Conservation (phyloP, 2,329 filamentous ascomycete genomes). For the Colletotrichum gigasporum region DNA sequence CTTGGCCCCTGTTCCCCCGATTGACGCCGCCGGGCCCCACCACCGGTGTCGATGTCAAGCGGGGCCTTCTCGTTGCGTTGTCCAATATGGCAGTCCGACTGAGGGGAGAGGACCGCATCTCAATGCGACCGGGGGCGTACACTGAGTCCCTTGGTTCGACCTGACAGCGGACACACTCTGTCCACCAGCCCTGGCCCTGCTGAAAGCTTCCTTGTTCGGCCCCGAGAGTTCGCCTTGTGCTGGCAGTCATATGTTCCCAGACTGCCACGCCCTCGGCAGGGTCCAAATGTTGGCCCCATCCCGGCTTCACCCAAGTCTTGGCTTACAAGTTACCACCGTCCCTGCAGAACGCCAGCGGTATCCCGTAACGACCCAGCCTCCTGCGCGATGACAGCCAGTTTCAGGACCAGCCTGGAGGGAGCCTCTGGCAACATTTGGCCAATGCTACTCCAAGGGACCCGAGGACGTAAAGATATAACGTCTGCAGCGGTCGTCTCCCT, state of each 20-base stretch:
- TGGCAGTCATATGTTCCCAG: constrained; percentile 9
- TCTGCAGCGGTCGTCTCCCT: background rate
- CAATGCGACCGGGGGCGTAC: background rate
- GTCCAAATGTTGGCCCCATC: constrained; percentile 9
- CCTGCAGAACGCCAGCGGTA: background rate
- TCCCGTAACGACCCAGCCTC: constrained; percentile 20
- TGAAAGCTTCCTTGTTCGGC: background rate
- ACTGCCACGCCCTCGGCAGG: constrained; percentile 15
- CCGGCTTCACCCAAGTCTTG: constrained; percentile 5
- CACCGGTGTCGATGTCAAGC: constrained; percentile 8
- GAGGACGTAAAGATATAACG: constrained; percentile 15
- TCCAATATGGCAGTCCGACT: constrained; percentile 15
- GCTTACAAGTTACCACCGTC: background rate
- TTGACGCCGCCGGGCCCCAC: constrained; percentile 19
- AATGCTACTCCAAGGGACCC: background rate
- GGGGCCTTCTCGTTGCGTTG: constrained; percentile 1
- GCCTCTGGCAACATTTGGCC: background rate
- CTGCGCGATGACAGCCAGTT: constrained; percentile 22
- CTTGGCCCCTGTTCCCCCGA: background rate
- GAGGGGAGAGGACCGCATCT: background rate
- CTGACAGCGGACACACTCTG: background rate
- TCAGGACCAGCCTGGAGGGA: constrained; percentile 8
- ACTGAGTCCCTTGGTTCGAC: background rate
- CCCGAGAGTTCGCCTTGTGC: background rate
- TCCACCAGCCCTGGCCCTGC: background rate